Evolutionary conservation across 805 yeast species (phyloP).

Genomic region (Kregervanrija delftensis): DNA sequence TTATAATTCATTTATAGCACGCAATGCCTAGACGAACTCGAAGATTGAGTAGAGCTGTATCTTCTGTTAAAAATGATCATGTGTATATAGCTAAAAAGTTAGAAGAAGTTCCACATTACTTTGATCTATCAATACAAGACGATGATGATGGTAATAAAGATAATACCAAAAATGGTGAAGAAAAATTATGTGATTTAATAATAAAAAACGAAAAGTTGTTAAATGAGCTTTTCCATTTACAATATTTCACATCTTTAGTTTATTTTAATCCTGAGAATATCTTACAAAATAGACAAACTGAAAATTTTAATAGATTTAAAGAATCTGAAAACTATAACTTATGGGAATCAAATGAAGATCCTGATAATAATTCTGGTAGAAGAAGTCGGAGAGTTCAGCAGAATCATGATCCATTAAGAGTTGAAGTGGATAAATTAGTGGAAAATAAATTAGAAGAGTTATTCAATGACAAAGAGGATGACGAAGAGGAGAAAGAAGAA

Average conservation of each 20-base stretch:
- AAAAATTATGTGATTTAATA: conserved; percentile 36
- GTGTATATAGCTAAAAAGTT: no score
- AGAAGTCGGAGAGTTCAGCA: conserved; percentile 5
- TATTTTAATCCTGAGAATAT: conserved; percentile 51
- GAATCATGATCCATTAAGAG: conserved; percentile 17
- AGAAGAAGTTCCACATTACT: no score
- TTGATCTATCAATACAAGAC: no score
- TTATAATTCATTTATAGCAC: no score
- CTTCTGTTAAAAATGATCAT: no score
- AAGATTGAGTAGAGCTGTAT: no score
- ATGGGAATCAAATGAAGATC: not conserved
- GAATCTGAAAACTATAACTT: conserved; percentile 3
- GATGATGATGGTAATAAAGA: not conserved
- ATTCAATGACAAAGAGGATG: conserved; percentile 1
- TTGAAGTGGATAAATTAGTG: conserved; percentile 16
- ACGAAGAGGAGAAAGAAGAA: not conserved
- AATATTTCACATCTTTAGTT: conserved; percentile 52
- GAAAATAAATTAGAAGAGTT: conserved; percentile 2
- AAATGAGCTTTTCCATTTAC: conserved; percentile 58
- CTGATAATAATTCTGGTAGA: not conserved
- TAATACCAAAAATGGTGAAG: conserved; percentile 11
- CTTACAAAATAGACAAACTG: conserved; percentile 21
- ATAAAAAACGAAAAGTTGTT: conserved; percentile 41
- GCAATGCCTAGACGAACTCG: no score
- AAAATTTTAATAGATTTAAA: conserved; percentile 7